Evolutionary conservation across 1,284 basidiomycete species (phyloP).

Genomic region (Fomitopsis palustris): DNA sequence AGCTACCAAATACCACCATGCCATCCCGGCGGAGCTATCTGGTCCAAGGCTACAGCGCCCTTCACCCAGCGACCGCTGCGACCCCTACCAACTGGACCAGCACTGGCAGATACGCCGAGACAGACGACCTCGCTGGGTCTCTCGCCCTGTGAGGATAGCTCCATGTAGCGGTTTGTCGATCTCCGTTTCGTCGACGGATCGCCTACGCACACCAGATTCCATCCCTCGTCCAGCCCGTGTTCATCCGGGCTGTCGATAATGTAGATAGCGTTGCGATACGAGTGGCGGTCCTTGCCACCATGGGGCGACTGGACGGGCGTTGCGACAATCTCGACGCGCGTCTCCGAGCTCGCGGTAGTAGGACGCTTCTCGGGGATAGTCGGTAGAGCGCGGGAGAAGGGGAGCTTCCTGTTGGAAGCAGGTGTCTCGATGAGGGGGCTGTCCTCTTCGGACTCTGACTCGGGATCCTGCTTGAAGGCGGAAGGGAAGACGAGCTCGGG

Average conservation of each 20-base stretch:
- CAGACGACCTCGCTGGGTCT: conserved; percentile 6
- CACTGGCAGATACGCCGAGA: conserved; percentile 20
- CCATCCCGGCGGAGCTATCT: conserved; percentile 15
- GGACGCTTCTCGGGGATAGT: conserved; percentile 5
- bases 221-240: conserved; percentile 1
- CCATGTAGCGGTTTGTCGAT: not conserved
- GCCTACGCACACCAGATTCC: conserved; percentile 1
- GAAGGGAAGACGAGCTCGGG: conserved; percentile 52
- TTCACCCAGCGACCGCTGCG: conserved; percentile 20
- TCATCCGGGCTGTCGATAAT: conserved; percentile 5
- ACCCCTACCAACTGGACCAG: conserved; percentile 15
- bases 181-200: not conserved
- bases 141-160: not conserved
- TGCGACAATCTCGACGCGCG: not conserved
- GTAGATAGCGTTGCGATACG: conserved; percentile 3
- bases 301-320: not conserved
- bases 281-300: not conserved
- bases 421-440: conserved; percentile 6
- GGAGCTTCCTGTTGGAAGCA: not conserved
- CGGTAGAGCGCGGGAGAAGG: conserved; percentile 5
- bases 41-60: conserved; percentile 16
- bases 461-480: conserved; percentile 2
- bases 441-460: conserved; percentile 17
- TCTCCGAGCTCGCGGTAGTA: not conserved
- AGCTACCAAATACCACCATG: not conserved